Evolutionary conservation across 2,329 filamentous ascomycete genomes (phyloP).

Genomic region (Metarhizium robertsii): DNA sequence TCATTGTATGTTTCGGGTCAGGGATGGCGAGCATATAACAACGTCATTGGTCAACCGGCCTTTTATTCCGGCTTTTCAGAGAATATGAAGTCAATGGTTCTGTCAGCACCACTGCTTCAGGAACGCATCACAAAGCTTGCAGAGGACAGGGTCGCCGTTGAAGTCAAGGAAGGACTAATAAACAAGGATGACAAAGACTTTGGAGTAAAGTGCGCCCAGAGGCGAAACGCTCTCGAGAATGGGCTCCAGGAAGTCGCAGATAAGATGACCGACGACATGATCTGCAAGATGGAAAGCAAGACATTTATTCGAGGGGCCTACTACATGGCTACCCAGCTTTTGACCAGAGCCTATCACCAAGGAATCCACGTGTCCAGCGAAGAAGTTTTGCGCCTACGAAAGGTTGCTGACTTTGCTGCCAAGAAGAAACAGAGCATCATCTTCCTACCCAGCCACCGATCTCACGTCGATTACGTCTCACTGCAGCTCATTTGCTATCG

Average conservation of each 20-base stretch:
- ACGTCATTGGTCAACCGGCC: slow-evolving; percentile 81
- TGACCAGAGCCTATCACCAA: slow-evolving; percentile 91
- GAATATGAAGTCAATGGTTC: slow-evolving; percentile 71
- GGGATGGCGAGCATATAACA: slow-evolving; percentile 92
- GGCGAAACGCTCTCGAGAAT: slow-evolving; percentile 57
- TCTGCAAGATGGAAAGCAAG: slow-evolving; percentile 97
- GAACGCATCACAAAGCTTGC: slow-evolving; percentile 69
- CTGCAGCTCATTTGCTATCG: slow-evolving; percentile 94
- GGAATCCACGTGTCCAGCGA: slow-evolving; percentile 94
- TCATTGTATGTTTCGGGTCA: slow-evolving; percentile 86
- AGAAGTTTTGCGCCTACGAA: slow-evolving; percentile 74
- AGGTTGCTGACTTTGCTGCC: slow-evolving; percentile 73
- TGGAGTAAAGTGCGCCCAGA: slow-evolving; percentile 37
- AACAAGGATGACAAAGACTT: slow-evolving; percentile 46
- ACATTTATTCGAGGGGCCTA: slow-evolving; percentile 87
- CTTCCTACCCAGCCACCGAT: slow-evolving; percentile 89
- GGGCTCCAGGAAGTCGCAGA: slow-evolving; percentile 75
- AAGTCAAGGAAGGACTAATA: slow-evolving; percentile 66
- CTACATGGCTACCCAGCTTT: slow-evolving; percentile 76
- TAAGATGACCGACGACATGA: slow-evolving; percentile 87
- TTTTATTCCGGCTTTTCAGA: slow-evolving; percentile 91
- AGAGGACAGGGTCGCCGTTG: slow-evolving; percentile 61
- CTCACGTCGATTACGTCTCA: slow-evolving; percentile 93
- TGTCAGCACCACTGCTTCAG: slow-evolving; percentile 67
- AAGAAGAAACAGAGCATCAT: slow-evolving; percentile 91